phyloP scores from a whole-genome alignment of 176 grass and related monocot genomes.

The Olyra latifolia region DNA sequence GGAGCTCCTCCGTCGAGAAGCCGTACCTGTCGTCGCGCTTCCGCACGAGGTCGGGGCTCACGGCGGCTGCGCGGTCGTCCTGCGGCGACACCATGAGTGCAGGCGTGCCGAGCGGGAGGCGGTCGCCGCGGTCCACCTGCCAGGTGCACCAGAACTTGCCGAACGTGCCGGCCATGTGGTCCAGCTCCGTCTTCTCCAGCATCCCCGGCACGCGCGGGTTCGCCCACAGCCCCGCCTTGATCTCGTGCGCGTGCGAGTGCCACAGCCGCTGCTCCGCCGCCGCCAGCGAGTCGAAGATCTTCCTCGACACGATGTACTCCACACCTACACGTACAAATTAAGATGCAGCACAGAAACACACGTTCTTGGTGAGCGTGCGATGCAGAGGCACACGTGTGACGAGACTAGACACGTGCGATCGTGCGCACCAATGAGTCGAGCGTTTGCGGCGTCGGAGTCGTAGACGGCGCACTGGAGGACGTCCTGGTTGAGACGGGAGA shows the following conservation, averaged over 20 bases:
- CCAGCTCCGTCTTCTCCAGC: constrained; percentile 61
- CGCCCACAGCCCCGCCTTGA: constrained; percentile 67
- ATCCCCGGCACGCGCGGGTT: constrained; percentile 44
- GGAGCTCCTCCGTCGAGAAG: constrained; percentile 58
- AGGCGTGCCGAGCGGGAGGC: constrained; percentile 71
- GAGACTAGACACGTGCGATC: not conserved
- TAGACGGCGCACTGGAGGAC: constrained; percentile 88
- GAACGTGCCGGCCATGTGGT: constrained; percentile 54
- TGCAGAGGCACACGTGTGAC: rapidly evolving
- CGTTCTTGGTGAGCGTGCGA: not conserved
- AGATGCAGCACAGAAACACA: not conserved
- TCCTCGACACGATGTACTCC: constrained; percentile 70
- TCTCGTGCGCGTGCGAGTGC: constrained; percentile 88
- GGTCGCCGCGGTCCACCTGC: constrained; percentile 85
- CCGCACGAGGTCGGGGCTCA: constrained; percentile 64
- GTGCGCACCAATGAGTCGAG: constrained; percentile 54
- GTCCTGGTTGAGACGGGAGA: constrained; percentile 75
- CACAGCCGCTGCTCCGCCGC: constrained; percentile 78
- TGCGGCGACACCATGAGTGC: constrained; percentile 85
- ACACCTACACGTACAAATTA: constrained; percentile 41
- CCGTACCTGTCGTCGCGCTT: constrained; percentile 55
- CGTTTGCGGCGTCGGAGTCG: constrained; percentile 50
- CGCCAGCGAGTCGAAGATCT: constrained; percentile 54
- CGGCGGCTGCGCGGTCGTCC: constrained; percentile 56
- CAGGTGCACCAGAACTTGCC: constrained; percentile 96